phyloP scores from a whole-genome alignment of 2,329 filamentous ascomycete species.

The Diplocarpon rosae region DNA sequence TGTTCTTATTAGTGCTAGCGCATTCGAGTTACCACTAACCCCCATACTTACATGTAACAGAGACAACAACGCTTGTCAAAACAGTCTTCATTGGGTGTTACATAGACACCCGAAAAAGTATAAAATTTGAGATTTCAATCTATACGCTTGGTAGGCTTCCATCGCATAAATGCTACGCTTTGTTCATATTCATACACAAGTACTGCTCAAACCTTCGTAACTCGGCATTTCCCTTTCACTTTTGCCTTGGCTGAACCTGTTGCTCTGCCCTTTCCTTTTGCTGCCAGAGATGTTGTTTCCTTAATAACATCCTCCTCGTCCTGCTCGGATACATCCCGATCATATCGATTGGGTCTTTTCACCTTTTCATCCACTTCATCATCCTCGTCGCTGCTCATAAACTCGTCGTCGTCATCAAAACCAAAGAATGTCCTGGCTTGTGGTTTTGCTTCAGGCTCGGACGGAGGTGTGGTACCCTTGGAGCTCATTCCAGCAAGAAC shows the following conservation, averaged over 20 bases:
- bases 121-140: no score
- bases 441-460: constrained; percentile 30
- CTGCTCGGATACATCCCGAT: constrained; percentile 9
- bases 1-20: no score
- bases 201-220: constrained; percentile 8
- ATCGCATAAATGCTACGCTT: constrained; percentile 13
- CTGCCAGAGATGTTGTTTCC: constrained; percentile 14
- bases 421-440: constrained; percentile 50
- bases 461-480: constrained; percentile 38
- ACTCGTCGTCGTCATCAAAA: constrained; percentile 71
- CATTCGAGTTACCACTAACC: no score
- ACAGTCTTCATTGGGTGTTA: neutral
- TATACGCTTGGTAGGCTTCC: no score
- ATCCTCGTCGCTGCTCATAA: constrained; percentile 57
- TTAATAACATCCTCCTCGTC: constrained; percentile 22
- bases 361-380: constrained; percentile 24
- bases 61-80: no score
- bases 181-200: neutral
- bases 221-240: constrained; percentile 13
- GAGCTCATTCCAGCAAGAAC: constrained; percentile 21
- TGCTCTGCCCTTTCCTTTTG: constrained; percentile 33
- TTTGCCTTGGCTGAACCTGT: constrained; percentile 25
- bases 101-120: neutral
- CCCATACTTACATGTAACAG: no score
- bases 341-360: constrained; percentile 10